These are phyloP conservation scores for Phytophthora aleatoria DNA, from an alignment of 352 stramenopile species.

Conservation along the genomic window DNA sequence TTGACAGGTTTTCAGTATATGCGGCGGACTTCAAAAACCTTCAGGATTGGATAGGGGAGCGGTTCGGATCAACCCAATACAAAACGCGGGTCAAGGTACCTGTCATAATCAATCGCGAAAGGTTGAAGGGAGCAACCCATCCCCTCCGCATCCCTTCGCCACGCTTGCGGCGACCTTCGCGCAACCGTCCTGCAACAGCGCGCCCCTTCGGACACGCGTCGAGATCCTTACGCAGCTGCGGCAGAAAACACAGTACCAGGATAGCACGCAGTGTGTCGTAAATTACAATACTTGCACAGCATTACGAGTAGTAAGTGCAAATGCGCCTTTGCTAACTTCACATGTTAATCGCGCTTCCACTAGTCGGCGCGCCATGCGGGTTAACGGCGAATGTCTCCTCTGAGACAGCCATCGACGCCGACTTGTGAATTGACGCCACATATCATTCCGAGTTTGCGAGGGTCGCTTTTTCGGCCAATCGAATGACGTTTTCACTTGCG, in stretches of 20 bases:
- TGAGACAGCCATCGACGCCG: constrained; percentile 6
- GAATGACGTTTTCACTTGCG: constrained; percentile 1
- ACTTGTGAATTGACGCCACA: constrained; percentile 19
- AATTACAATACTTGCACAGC: too few species aligned
- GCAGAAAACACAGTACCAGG: neutral
- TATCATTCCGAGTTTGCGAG: constrained; percentile 11
- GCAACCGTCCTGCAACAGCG: constrained; percentile 29
- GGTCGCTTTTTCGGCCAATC: neutral
- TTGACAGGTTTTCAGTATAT: constrained; percentile 32
- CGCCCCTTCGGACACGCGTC: constrained; percentile 24
- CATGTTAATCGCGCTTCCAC: neutral
- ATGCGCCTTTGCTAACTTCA: neutral
- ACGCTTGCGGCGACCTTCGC: constrained; percentile 36
- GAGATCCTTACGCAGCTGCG: constrained; percentile 43
- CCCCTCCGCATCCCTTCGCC: constrained; percentile 36
- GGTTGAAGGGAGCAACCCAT: constrained; percentile 12
- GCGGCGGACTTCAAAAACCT: constrained; percentile 39
- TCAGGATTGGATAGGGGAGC: constrained; percentile 1
- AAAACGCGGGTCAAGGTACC: constrained; percentile 7
- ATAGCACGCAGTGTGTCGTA: too few species aligned
- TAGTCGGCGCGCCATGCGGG: constrained; percentile 4
- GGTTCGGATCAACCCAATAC: constrained; percentile 21
- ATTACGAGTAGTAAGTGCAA: neutral
- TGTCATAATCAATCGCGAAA: constrained; percentile 24
- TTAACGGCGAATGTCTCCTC: constrained; percentile 2